Conservation (phyloP, 495 filamentous ascomycete genomes). For the Daldinia concentrica region DNA sequence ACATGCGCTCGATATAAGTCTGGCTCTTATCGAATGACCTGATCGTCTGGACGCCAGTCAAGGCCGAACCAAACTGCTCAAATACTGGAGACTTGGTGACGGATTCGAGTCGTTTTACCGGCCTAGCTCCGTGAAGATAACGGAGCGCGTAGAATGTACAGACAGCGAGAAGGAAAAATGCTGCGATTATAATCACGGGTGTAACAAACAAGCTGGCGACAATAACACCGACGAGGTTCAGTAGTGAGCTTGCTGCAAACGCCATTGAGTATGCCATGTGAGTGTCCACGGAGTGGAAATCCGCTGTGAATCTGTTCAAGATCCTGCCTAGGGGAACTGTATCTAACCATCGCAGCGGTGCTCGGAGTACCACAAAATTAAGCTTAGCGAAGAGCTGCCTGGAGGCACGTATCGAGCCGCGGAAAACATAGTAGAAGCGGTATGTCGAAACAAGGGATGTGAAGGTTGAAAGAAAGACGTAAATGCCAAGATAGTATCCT, state of each 20-base stretch:
- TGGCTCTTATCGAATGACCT: conserved; percentile 73
- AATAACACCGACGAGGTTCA: conserved; percentile 66
- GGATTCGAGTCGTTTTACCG: conserved; percentile 79
- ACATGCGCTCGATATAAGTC: conserved; percentile 73
- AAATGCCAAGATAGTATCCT: conserved; percentile 72
- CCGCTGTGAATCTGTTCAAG: conserved; percentile 81
- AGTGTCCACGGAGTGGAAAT: conserved; percentile 77
- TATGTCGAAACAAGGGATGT: conserved; percentile 65
- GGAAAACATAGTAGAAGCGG: conserved; percentile 67
- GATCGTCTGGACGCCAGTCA: conserved; percentile 78
- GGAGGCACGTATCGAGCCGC: conserved; percentile 69
- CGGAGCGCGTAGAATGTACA: conserved; percentile 64
- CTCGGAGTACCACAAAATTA: conserved; percentile 70
- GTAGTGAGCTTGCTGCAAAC: conserved; percentile 61
- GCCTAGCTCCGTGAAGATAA: conserved; percentile 76
- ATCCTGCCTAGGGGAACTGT: conserved; percentile 82
- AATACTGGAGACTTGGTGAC: conserved; percentile 79
- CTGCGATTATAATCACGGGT: conserved; percentile 67
- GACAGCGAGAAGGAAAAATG: conserved; percentile 62
- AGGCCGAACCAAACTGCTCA: conserved; percentile 75
- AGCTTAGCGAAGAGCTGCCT: conserved; percentile 70
- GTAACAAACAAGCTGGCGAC: conserved; percentile 71
- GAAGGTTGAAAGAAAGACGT: conserved; percentile 67
- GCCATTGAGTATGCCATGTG: conserved; percentile 67
- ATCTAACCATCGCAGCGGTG: conserved; percentile 81